Conservation (phyloP, 2,329 filamentous ascomycete species). For the Trichoderma breve region DNA sequence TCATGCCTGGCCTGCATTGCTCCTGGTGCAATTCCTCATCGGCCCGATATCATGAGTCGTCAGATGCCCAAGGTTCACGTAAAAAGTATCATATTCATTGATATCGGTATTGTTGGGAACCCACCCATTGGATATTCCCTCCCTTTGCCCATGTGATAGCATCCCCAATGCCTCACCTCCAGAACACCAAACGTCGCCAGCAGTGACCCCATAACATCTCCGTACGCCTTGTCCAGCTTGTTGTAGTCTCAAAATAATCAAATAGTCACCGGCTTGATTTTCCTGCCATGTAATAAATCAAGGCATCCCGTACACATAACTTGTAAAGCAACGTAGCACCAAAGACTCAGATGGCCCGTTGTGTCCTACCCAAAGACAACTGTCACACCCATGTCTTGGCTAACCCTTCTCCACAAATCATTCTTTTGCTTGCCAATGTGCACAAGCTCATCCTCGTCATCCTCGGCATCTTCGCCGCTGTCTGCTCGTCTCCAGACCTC, state of each 20-base stretch:
- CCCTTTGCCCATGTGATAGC: neutral
- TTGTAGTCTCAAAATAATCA: neutral
- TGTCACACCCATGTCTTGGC: slow-evolving; percentile 56
- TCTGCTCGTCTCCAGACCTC: slow-evolving; percentile 61
- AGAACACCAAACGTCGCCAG: neutral
- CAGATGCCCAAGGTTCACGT: neutral
- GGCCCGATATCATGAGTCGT: neutral
- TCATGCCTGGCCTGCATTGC: neutral
- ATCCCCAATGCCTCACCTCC: neutral
- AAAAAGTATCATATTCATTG: neutral
- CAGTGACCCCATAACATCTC: neutral
- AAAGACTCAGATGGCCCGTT: neutral
- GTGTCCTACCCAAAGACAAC: slow-evolving; percentile 56
- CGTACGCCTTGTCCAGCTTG: neutral
- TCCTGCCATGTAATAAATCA: neutral
- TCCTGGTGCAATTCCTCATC: neutral
- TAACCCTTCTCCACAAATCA: slow-evolving; percentile 57
- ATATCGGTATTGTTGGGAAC: neutral
- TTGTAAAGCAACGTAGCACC: neutral
- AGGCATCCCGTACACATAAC: neutral
- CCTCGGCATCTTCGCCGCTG: slow-evolving; percentile 24
- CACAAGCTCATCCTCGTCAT: slow-evolving; percentile 22
- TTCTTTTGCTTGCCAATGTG: slow-evolving; percentile 22
- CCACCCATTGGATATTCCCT: neutral
- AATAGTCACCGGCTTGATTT: neutral